Conservation (phyloP, 2,329 filamentous ascomycete species). For the Aspergillus calidoustus region DNA sequence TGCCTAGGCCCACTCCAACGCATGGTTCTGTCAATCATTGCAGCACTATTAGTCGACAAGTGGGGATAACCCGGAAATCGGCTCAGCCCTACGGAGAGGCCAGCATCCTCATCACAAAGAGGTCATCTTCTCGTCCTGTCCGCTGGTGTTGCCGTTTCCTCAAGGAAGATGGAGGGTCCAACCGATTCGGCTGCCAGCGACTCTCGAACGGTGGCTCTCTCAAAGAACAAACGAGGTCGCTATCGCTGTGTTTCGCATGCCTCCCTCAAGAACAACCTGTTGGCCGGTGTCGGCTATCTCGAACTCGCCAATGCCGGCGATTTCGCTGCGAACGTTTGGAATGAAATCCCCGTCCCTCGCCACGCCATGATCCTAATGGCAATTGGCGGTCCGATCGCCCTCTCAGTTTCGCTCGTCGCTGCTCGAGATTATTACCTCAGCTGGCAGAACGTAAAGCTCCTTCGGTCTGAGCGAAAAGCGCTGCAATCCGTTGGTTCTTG, state of each 20-base stretch:
- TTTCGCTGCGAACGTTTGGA: slow-evolving; percentile 64
- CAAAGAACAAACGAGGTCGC: slow-evolving; percentile 2
- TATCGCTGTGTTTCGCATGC: slow-evolving; percentile 2
- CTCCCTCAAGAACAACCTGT: slow-evolving; percentile 37
- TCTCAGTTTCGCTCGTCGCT: slow-evolving; percentile 53
- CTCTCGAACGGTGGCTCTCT: neutral
- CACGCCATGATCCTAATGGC: slow-evolving; percentile 57
- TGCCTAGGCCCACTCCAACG: neutral
- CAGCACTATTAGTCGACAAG: neutral
- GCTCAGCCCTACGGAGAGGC: slow-evolving; percentile 27
- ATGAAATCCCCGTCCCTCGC: slow-evolving; percentile 54
- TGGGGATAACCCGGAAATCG: neutral
- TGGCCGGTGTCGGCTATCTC: slow-evolving; percentile 54
- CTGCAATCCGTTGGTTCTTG: slow-evolving; percentile 28
- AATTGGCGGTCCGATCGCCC: slow-evolving; percentile 55
- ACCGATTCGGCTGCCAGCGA: neutral
- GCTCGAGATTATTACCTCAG: slow-evolving; percentile 51
- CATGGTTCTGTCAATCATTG: neutral
- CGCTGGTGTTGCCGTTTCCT: neutral
- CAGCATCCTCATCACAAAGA: neutral
- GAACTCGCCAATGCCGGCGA: slow-evolving; percentile 62
- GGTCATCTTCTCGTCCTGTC: neutral
- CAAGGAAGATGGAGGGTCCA: neutral
- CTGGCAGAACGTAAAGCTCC: slow-evolving; percentile 52
- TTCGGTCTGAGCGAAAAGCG: slow-evolving; percentile 48